phyloP scores from a whole-genome alignment of 2,329 filamentous ascomycete genomes.

The Metarhizium rileyi region DNA sequence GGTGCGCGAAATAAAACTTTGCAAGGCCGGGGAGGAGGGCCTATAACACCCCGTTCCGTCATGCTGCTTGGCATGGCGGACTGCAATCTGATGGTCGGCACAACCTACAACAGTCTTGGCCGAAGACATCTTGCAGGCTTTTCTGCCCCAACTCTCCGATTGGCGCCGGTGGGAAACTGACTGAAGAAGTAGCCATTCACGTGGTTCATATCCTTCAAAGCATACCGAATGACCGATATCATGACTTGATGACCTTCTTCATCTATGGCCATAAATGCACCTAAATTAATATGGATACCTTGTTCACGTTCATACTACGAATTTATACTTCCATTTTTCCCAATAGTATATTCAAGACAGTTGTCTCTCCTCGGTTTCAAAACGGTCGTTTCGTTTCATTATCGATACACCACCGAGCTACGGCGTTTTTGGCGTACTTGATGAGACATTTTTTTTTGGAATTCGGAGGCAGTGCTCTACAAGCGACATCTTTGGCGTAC shows the following conservation, averaged over 20 bases:
- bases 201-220: constrained; percentile 1
- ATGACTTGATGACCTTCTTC: constrained; percentile 11
- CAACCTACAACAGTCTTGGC: background rate
- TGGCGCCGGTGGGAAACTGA: constrained; percentile 9
- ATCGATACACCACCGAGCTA: constrained; percentile 17
- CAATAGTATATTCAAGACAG: constrained; percentile 11
- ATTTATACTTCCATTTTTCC: constrained; percentile 11
- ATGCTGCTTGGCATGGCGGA: constrained; percentile 19
- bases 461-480: background rate
- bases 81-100: constrained; percentile 15
- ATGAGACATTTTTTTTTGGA: background rate
- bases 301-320: background rate
- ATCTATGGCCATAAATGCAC: constrained; percentile 6
- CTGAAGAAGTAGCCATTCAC: constrained; percentile 7
- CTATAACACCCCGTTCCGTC: constrained; percentile 45
- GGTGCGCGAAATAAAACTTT: constrained; percentile 95
- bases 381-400: constrained; percentile 2
- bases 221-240: constrained; percentile 4
- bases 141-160: constrained; percentile 7
- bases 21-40: constrained; percentile 92
- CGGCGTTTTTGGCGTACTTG: constrained; percentile 16
- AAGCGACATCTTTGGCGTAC: background rate
- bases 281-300: background rate
- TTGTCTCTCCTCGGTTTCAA: background rate
- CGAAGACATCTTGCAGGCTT: constrained; percentile 16